Evolutionary conservation across 2,329 filamentous ascomycete species (phyloP).

Genomic region (Xylaria sp.): DNA sequence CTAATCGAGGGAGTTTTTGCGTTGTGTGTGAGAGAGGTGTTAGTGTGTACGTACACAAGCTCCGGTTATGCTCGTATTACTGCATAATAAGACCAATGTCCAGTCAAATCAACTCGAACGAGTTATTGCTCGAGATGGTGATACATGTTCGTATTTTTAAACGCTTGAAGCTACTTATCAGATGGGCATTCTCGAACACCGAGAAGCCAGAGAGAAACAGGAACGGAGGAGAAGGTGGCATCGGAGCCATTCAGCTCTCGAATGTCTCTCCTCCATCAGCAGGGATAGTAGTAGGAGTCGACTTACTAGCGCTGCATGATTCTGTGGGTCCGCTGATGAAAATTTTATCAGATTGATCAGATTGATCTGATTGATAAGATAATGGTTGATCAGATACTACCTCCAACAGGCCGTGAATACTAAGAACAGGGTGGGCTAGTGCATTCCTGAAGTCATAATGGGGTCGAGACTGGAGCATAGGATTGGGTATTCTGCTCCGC

Average conservation of each 20-base stretch:
- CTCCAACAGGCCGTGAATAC: background rate
- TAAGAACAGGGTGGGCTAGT: background rate
- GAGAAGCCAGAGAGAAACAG: background rate
- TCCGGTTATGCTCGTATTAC: background rate
- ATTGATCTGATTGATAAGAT: constrained; percentile 39
- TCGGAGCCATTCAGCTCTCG: constrained; percentile 11
- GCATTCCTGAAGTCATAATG: background rate
- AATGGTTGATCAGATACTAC: constrained; percentile 27
- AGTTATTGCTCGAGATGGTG: background rate
- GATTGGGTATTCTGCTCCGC: background rate
- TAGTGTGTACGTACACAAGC: background rate
- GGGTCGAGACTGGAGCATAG: background rate
- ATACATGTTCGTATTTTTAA: background rate
- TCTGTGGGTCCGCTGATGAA: constrained; percentile 25
- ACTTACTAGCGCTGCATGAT: constrained; percentile 20
- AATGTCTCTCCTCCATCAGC: background rate
- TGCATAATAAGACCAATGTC: background rate
- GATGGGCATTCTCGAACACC: background rate
- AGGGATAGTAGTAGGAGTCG: constrained; percentile 4
- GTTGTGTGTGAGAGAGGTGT: background rate
- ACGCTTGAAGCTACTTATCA: background rate
- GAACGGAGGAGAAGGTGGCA: constrained; percentile 1
- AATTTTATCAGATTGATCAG: constrained; percentile 38
- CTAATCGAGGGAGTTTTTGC: constrained; percentile 12
- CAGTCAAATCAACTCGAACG: background rate